Conservation (phyloP, 2,329 filamentous ascomycete species). For the Aspergillus amoenus region DNA sequence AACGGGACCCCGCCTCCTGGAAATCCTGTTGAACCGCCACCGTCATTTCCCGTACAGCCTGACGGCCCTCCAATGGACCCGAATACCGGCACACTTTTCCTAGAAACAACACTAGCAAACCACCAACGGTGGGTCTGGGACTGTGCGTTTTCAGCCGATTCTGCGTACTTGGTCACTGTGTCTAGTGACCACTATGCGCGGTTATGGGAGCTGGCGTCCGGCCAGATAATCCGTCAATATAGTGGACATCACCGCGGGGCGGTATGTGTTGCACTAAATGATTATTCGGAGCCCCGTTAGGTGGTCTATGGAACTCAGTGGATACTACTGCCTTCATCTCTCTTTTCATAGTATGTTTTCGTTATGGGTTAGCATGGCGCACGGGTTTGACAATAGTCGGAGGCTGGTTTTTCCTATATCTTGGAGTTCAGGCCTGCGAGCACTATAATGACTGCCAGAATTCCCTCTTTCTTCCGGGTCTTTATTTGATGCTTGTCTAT, state of each 20-base stretch:
- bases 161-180: slow-evolving; percentile 87
- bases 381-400: slow-evolving; percentile 13
- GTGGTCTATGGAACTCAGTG: not conserved
- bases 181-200: slow-evolving; percentile 92
- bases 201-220: slow-evolving; percentile 82
- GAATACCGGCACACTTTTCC: slow-evolving; percentile 60
- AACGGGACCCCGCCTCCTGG: slow-evolving; percentile 26
- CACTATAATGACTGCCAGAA: not conserved
- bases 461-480: not conserved
- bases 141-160: slow-evolving; percentile 91
- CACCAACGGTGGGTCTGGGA: slow-evolving; percentile 99
- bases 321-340: not conserved
- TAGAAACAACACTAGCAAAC: slow-evolving; percentile 82
- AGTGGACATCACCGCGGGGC: slow-evolving; percentile 91
- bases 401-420: slow-evolving; percentile 6
- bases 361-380: slow-evolving; percentile 26
- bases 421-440: slow-evolving; percentile 16
- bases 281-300: slow-evolving; percentile 59
- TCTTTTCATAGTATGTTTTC: slow-evolving; percentile 14
- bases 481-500: not conserved
- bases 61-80: slow-evolving; percentile 44
- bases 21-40: slow-evolving; percentile 29
- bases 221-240: slow-evolving; percentile 90
- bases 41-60: slow-evolving; percentile 35
- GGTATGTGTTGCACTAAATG: slow-evolving; percentile 89